These are phyloP conservation scores for Aspergillus jensenii DNA, from an alignment of 2,329 filamentous ascomycete genomes.

Conservation along the genomic window DNA sequence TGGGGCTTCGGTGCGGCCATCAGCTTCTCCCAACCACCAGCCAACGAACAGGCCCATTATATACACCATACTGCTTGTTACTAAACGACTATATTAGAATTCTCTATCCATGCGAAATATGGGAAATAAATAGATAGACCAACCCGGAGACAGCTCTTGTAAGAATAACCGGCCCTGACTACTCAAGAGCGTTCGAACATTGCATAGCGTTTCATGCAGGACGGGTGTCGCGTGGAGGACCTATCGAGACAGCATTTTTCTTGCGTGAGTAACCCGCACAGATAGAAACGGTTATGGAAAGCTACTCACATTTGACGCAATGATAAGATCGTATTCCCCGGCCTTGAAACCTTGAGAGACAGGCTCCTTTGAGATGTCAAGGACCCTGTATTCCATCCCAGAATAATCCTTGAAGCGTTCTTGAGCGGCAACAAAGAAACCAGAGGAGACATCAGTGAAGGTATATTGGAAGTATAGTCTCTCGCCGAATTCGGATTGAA, in stretches of 20 bases:
- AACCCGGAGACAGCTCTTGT: conserved; percentile 37
- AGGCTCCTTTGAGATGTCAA: conserved; percentile 32
- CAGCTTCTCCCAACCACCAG: background rate
- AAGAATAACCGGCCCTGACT: conserved; percentile 49
- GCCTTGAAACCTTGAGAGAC: conserved; percentile 29
- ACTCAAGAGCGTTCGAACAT: conserved; percentile 27
- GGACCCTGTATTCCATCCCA: conserved; percentile 27
- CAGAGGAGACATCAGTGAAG: conserved; percentile 31
- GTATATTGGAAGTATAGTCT: background rate
- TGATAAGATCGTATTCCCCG: conserved; percentile 31
- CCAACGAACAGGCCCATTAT: background rate
- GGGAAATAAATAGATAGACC: background rate
- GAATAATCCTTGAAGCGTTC: conserved; percentile 21
- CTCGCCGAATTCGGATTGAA: background rate
- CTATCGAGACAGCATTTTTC: background rate
- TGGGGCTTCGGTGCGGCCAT: background rate
- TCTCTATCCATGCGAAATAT: background rate
- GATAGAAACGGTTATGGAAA: background rate
- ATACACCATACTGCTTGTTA: background rate
- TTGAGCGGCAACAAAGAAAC: conserved; percentile 26
- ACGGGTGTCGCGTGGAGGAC: conserved; percentile 19
- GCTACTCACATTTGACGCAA: conserved; percentile 30
- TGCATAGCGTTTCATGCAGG: background rate
- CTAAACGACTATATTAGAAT: background rate
- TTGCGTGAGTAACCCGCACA: background rate